These are phyloP conservation scores for Mycena polygramma DNA, from an alignment of 768 basidiomycete species.

Conservation along the genomic window DNA sequence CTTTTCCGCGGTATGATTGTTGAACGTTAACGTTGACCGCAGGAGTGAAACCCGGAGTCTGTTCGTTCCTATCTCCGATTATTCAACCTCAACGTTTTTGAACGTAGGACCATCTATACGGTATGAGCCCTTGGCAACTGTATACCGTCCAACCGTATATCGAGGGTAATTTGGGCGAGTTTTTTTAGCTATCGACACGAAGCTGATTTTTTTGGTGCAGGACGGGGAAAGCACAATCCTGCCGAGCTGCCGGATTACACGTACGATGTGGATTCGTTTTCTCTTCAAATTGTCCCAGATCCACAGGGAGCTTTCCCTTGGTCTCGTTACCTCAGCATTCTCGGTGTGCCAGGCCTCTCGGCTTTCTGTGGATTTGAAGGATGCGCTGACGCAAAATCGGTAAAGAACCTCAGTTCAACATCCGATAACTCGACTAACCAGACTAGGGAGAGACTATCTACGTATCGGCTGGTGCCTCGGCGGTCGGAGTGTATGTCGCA, in stretches of 20 bases:
- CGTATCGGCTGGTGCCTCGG: conserved; percentile 42
- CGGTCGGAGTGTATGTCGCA: conserved; percentile 37
- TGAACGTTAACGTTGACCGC: not conserved
- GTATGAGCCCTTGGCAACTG: conserved; percentile 42
- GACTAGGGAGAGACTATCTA: conserved; percentile 43
- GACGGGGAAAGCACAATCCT: conserved; percentile 33
- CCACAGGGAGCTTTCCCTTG: conserved; percentile 42
- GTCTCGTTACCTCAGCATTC: conserved; percentile 35
- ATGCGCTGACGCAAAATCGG: conserved; percentile 37
- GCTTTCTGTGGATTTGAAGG: conserved; percentile 46
- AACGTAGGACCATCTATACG: conserved; percentile 49
- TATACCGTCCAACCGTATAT: conserved; percentile 41
- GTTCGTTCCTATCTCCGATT: not conserved
- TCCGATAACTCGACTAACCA: not conserved
- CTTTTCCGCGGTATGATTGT: not conserved
- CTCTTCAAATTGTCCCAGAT: conserved; percentile 39
- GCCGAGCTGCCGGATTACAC: conserved; percentile 36
- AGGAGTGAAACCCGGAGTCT: conserved; percentile 26
- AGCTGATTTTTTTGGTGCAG: conserved; percentile 19
- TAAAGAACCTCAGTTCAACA: not conserved
- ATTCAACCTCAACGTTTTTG: conserved; percentile 10
- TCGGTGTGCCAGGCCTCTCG: conserved; percentile 46
- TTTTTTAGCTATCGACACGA: not conserved
- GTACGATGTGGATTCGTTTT: conserved; percentile 41
- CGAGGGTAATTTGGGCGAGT: conserved; percentile 25